Conservation (phyloP, 78 protist species). For the Dictyostelium purpureum region DNA sequence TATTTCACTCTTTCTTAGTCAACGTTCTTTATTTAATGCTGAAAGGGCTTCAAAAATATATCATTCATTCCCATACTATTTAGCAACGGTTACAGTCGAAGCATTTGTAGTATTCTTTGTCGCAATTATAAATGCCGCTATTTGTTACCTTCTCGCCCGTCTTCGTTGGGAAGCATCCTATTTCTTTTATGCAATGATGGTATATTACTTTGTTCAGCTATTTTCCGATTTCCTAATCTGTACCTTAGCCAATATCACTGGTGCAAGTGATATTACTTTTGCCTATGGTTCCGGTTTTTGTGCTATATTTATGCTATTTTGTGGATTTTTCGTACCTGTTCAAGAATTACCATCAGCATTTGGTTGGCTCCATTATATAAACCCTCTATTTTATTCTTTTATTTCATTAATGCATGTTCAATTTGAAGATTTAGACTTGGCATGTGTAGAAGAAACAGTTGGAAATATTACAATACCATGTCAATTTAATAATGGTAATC, state of each 20-base stretch:
- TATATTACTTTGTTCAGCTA: constrained; percentile 16
- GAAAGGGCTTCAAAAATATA: constrained; percentile 59
- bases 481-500: constrained; percentile 48
- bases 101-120: background rate
- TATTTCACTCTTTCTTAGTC: constrained; percentile 34
- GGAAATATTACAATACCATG: background rate
- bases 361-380: constrained; percentile 58
- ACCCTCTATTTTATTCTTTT: constrained; percentile 26
- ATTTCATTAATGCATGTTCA: constrained; percentile 6
- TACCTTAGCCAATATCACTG: constrained; percentile 27
- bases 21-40: constrained; percentile 44
- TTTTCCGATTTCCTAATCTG: constrained; percentile 25
- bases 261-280: constrained; percentile 26
- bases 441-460: background rate
- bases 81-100: constrained; percentile 17
- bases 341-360: constrained; percentile 38
- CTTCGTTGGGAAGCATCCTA: background rate
- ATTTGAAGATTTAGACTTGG: constrained; percentile 16
- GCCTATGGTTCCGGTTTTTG: constrained; percentile 29
- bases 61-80: constrained; percentile 49
- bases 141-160: constrained; percentile 12
- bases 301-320: constrained; percentile 37
- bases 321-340: constrained; percentile 61
- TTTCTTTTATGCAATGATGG: constrained; percentile 26
- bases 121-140: background rate